These are phyloP conservation scores for Thalassiosira livingstoniorum DNA, from an alignment of 352 stramenopile species.

Conservation along the genomic window DNA sequence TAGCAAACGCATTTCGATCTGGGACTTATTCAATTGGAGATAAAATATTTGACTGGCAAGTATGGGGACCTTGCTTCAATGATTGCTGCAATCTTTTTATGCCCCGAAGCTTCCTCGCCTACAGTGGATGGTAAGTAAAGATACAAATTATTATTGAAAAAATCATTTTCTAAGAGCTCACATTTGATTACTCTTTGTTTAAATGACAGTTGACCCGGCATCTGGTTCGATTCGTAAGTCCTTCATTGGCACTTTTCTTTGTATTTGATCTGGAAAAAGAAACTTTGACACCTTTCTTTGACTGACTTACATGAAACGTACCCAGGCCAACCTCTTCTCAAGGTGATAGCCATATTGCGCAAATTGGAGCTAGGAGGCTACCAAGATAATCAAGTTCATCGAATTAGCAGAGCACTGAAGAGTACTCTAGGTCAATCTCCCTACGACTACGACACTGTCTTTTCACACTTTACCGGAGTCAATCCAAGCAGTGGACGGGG, in stretches of 20 bases:
- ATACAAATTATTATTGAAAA: too few species aligned
- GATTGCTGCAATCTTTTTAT: constrained; percentile 46
- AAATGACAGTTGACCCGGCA: not conserved
- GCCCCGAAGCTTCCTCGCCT: constrained; percentile 18
- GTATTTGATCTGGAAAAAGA: too few species aligned
- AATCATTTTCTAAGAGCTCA: too few species aligned
- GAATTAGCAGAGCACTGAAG: constrained; percentile 19
- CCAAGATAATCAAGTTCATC: not conserved
- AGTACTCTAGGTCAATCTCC: constrained; percentile 52
- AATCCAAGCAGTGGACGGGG: constrained; percentile 17
- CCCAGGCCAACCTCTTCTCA: not conserved
- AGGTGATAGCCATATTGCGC: constrained; percentile 40
- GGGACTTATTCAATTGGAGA: constrained; percentile 32
- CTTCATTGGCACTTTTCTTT: too few species aligned
- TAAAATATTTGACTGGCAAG: constrained; percentile 54
- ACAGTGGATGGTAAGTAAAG: constrained; percentile 57
- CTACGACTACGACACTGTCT: constrained; percentile 21
- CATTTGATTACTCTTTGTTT: too few species aligned
- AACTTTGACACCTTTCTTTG: too few species aligned
- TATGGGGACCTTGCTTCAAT: constrained; percentile 69
- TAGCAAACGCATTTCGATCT: constrained; percentile 53
- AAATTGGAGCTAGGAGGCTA: constrained; percentile 51
- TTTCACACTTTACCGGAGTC: constrained; percentile 51
- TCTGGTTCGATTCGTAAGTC: not conserved
- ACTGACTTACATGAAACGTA: too few species aligned